A percentile compares a stretch with the other conserved stretches of the same genome.
Conservation (phyloP, 176 grass and related monocot species). For the Cenchrus fungigraminus region DNA sequence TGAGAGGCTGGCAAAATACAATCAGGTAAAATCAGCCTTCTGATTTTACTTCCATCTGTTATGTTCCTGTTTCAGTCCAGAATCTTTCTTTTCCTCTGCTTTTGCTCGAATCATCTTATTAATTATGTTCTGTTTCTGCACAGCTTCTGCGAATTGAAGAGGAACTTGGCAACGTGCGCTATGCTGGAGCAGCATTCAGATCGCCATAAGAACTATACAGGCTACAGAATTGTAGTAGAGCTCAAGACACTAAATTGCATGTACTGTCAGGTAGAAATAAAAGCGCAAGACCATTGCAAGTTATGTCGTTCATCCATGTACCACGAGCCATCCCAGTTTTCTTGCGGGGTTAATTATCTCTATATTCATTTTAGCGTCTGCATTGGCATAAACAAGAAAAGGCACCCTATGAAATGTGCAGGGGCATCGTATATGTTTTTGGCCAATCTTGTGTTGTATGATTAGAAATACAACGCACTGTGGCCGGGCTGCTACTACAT, state of each 20-base stretch:
- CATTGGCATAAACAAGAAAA: background rate
- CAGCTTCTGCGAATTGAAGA: slow-evolving; percentile 93
- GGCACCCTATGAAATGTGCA: background rate
- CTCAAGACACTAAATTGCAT: background rate
- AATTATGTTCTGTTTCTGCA: background rate
- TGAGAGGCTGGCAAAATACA: slow-evolving; percentile 92
- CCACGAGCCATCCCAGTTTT: slow-evolving; percentile 29
- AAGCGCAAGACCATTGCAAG: slow-evolving; percentile 2
- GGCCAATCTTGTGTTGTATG: background rate
- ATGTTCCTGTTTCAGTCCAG: background rate
- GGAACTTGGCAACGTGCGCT: slow-evolving; percentile 85
- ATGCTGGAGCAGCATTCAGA: slow-evolving; percentile 87
- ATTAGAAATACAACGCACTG: background rate
- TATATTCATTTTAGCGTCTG: background rate
- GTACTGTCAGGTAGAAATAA: slow-evolving; percentile 57
- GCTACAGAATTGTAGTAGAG: slow-evolving; percentile 36
- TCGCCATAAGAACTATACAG: slow-evolving; percentile 49
- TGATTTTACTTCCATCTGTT: background rate
- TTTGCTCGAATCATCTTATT: background rate
- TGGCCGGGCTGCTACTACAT: background rate
- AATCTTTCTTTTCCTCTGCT: background rate
- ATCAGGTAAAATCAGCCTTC: slow-evolving; percentile 64
- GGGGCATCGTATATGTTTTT: background rate
- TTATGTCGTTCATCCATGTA: slow-evolving; percentile 14
- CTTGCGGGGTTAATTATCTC: background rate